phyloP scores from a whole-genome alignment of 768 basidiomycete species.

The Sistotremastrum suecicum region DNA sequence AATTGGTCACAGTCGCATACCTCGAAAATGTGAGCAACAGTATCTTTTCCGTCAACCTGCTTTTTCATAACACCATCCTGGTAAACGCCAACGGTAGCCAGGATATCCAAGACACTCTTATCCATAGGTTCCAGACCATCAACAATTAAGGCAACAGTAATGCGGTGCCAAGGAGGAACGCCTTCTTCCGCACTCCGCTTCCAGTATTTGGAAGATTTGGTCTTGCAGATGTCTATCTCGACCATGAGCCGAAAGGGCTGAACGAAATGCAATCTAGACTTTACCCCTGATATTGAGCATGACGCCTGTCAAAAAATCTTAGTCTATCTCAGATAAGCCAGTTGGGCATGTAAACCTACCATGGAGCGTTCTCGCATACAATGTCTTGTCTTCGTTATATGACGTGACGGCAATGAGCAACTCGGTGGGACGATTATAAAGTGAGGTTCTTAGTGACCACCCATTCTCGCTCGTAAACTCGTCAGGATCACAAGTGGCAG shows the following conservation, averaged over 20 bases:
- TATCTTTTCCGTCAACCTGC: conserved; percentile 76
- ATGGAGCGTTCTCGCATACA: conserved; percentile 86
- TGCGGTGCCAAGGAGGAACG: conserved; percentile 79
- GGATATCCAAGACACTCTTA: conserved; percentile 80
- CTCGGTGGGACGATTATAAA: conserved; percentile 85
- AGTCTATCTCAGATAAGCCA: no score
- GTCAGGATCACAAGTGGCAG: conserved; percentile 84
- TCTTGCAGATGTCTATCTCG: conserved; percentile 72
- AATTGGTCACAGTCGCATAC: conserved; percentile 21
- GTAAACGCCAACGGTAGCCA: conserved; percentile 85
- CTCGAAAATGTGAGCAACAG: conserved; percentile 92
- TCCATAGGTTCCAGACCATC: conserved; percentile 94
- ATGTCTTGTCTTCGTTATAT: conserved; percentile 85
- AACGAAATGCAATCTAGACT: background rate
- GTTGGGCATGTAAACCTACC: conserved; percentile 19
- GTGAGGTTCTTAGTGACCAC: conserved; percentile 71
- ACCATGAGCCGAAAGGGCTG: background rate
- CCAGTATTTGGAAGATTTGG: conserved; percentile 91
- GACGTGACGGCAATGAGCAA: conserved; percentile 89
- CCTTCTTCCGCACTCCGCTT: conserved; percentile 71
- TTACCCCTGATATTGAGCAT: conserved; percentile 86
- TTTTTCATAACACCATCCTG: conserved; percentile 96
- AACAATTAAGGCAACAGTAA: conserved; percentile 78
- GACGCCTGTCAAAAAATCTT: conserved; percentile 21
- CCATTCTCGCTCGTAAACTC: conserved; percentile 71